Evolutionary conservation across 148 eudicot species (phyloP).

Genomic region (Talinum fruticosum): DNA sequence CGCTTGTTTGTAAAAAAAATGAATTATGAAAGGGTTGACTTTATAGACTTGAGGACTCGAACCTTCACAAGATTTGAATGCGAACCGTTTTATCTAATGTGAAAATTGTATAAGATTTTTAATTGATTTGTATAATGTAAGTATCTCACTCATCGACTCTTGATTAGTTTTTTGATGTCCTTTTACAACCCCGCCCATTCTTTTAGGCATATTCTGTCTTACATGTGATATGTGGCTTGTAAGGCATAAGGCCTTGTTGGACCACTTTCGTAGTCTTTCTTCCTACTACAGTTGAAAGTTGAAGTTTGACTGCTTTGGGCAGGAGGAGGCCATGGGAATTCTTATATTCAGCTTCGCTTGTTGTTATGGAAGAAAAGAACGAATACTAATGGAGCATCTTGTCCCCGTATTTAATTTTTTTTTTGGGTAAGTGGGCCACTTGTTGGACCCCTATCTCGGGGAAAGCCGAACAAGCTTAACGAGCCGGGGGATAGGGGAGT

Average conservation of each 20-base stretch:
- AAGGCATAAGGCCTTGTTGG: not conserved
- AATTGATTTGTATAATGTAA: no score
- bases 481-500: no score
- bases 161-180: not conserved
- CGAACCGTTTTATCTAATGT: no score
- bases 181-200: not conserved
- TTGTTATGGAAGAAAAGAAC: not conserved
- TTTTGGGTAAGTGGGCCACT: no score
- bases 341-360: not conserved
- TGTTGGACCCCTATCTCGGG: no score
- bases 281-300: not conserved
- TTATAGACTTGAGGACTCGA: no score
- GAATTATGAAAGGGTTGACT: no score
- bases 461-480: no score
- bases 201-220: not conserved
- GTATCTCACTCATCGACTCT: conserved; percentile 17
- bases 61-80: no score
- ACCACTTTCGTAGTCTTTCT: not conserved
- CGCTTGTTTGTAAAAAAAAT: no score
- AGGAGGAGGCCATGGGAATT: not conserved
- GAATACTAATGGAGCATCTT: not conserved
- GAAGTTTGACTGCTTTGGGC: not conserved
- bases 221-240: not conserved
- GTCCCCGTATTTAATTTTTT: not conserved
- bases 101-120: no score